phyloP scores from a whole-genome alignment of 306 rosid genomes.

The Corylus avellana region DNA sequence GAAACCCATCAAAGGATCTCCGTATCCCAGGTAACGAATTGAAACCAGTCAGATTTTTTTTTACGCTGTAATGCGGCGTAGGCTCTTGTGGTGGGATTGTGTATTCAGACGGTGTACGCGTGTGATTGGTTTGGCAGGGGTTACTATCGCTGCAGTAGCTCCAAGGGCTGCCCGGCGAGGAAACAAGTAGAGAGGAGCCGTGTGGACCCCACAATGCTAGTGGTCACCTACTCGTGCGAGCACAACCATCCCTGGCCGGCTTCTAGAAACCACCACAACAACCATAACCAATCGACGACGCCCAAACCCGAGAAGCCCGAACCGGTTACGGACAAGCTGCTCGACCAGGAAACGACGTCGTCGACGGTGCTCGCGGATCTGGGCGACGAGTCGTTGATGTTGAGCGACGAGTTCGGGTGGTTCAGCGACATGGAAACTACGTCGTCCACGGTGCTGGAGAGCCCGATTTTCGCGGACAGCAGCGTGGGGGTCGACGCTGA shows the following conservation, averaged over 20 bases:
- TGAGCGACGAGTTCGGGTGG: conserved; percentile 65
- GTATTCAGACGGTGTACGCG: neutral
- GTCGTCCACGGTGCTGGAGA: conserved; percentile 55
- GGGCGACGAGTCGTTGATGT: conserved; percentile 27
- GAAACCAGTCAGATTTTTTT: neutral
- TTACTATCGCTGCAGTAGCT: conserved; percentile 85
- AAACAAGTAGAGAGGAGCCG: conserved; percentile 92
- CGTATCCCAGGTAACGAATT: conserved; percentile 73
- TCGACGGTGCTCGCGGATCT: conserved; percentile 46
- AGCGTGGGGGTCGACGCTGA: conserved; percentile 26
- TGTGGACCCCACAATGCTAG: conserved; percentile 80
- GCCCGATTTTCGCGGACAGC: conserved; percentile 51
- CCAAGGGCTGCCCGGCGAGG: conserved; percentile 95
- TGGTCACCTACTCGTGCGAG: conserved; percentile 80
- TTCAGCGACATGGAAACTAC: conserved; percentile 66
- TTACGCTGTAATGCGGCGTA: too few relatives aligned
- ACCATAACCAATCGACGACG: conserved; percentile 2
- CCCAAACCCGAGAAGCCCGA: conserved; percentile 30
- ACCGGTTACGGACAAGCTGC: neutral
- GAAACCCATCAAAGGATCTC: conserved; percentile 98
- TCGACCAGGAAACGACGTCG: conserved; percentile 28
- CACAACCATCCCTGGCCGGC: conserved; percentile 90
- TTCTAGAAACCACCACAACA: conserved; percentile 49
- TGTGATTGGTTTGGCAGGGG: conserved; percentile 51
- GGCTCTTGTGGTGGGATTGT: neutral